Base-by-base conservation (phyloP, 805 yeast species). In the Tetrapisispora pingtungensis region DNA sequence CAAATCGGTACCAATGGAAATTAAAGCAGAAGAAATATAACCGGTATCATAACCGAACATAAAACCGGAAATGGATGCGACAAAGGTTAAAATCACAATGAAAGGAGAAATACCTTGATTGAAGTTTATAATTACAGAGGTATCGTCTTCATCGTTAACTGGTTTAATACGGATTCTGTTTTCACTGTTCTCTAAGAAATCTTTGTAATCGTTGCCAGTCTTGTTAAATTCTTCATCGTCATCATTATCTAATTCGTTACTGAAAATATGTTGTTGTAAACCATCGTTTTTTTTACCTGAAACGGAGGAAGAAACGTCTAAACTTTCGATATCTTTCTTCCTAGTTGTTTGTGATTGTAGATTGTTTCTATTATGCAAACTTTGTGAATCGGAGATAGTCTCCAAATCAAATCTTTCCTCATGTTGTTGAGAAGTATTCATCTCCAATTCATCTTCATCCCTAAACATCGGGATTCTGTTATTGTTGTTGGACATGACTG, bases 31-130 rank as follows among this genome's bases (percentile, higher is more conserved):
- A 3, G 97, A 90, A 35, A 90, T 89, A 65, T 90, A 90, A 53
- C 97, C 97, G 0, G 97, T 90, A 64, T 90, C 98, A 59, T 90
- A 90, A 53, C 98, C 98, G 66, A 90, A 90, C 87, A 90, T 78
- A 66, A 89, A 87, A 1, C 97, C 97, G 0, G 96, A 88, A 49
- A 90, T 81, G 7, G 96, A 88, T 0, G 96, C 78, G 24, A 80
- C 79, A 41, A 80, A 69, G 0, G 95, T 84, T 42, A 88, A 65
- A 24, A 75, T 65, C 20, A 87, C 67, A 41, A 88, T 86, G 55
- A 84, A 65, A 7, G 70, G 64, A 10, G 93, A 73, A 3, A 85
- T 80, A 46, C 66, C 72, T 12, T 74, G 71, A 54, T 72, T 71
- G 62, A 75, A 66, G 0, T 74, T 67, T 58, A 72, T 67, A 52